Conservation (phyloP, 139 green algal species). For the Parachlorella kessleri region DNA sequence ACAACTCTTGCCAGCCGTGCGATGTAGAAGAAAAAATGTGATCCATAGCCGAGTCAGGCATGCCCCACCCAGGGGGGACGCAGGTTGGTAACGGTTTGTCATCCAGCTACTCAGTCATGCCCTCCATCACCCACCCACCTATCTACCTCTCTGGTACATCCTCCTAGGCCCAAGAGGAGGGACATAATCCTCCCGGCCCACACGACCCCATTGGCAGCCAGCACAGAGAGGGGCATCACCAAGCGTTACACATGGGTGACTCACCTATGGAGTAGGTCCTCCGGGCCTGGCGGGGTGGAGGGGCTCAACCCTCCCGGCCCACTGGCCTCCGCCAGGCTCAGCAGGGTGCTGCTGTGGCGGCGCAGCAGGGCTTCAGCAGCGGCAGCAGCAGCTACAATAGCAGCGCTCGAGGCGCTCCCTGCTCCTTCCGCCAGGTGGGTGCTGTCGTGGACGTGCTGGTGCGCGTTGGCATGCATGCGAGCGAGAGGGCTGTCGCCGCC, state of each 20-base stretch:
- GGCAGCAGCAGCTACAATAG: too few relatives aligned
- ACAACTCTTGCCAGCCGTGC: neutral
- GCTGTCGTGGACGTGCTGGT: too few relatives aligned
- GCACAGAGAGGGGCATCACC: too few relatives aligned
- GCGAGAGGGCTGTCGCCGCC: too few relatives aligned
- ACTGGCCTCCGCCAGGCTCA: neutral
- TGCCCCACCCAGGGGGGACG: neutral
- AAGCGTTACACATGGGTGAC: too few relatives aligned
- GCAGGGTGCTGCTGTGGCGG: too few relatives aligned
- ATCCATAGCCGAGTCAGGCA: neutral
- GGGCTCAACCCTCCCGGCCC: neutral
- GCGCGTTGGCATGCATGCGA: too few relatives aligned
- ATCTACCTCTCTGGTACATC: neutral
- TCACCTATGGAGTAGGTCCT: neutral
- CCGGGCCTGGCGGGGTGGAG: neutral
- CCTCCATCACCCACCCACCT: neutral
- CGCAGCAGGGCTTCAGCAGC: neutral
- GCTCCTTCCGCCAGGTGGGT: too few relatives aligned
- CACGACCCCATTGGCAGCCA: too few relatives aligned
- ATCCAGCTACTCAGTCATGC: neutral
- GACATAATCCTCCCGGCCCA: too few relatives aligned
- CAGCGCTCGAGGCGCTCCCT: too few relatives aligned
- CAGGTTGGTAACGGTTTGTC: neutral
- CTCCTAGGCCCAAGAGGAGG: too few relatives aligned
- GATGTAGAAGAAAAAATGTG: neutral